phyloP scores from a whole-genome alignment of 768 basidiomycete species.

The Mycena belliarum region DNA sequence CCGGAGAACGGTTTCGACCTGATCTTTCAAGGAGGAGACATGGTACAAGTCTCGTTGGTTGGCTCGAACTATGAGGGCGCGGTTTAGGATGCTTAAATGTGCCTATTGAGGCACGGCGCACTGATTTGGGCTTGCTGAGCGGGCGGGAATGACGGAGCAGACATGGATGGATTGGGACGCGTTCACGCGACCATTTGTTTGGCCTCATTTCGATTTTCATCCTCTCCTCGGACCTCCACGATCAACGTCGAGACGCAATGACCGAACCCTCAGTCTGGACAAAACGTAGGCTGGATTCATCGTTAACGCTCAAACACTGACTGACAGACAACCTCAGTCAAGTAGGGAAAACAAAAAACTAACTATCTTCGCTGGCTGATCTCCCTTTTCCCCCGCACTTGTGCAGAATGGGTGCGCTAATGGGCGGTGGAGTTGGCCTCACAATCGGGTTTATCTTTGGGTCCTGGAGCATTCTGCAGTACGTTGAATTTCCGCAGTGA shows the following conservation, averaged over 20 bases:
- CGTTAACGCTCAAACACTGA: constrained; percentile 8
- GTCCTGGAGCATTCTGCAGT: constrained; percentile 89
- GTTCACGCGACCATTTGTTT: constrained; percentile 17
- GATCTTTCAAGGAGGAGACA: constrained; percentile 71
- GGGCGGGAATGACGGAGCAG: constrained; percentile 56
- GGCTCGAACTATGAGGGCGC: constrained; percentile 63
- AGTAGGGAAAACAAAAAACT: constrained; percentile 41
- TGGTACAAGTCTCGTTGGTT: constrained; percentile 84
- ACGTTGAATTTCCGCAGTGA: constrained; percentile 27
- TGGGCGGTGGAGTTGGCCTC: constrained; percentile 92
- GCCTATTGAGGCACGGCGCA: constrained; percentile 40
- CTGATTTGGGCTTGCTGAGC: constrained; percentile 89
- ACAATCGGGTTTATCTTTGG: constrained; percentile 99
- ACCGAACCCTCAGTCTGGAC: constrained; percentile 71
- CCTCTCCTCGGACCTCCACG: constrained; percentile 14
- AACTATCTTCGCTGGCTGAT: constrained; percentile 4
- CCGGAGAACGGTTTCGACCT: constrained; percentile 71
- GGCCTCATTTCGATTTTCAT: not conserved
- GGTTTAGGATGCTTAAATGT: constrained; percentile 15
- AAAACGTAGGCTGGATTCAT: constrained; percentile 54
- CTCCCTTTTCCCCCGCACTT: constrained; percentile 10
- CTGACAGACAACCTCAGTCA: constrained; percentile 43
- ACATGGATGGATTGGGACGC: constrained; percentile 16
- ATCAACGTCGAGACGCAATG: constrained; percentile 30
- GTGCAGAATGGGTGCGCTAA: constrained; percentile 86